Percentiles rank a stretch among this genome's conserved stretches.
These are phyloP conservation scores for Candida pseudoglaebosa DNA, from an alignment of 805 yeast genomes.

Conservation along the genomic window DNA sequence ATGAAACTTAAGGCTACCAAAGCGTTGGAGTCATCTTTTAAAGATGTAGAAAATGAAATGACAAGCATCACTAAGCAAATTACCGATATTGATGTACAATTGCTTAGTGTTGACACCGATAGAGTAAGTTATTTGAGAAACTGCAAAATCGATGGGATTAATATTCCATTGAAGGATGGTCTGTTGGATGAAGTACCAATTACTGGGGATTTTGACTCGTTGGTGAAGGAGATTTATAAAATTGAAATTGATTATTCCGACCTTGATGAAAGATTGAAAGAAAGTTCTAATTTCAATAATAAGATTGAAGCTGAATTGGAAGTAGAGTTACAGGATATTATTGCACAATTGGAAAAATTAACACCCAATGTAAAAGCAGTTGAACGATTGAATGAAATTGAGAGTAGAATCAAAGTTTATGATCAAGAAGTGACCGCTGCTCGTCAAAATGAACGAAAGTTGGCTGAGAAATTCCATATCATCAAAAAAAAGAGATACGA, in stretches of 20 bases:
- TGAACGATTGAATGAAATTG: slow-evolving; percentile 70
- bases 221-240: slow-evolving; percentile 38
- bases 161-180: slow-evolving; percentile 60
- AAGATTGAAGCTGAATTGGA: slow-evolving; percentile 36
- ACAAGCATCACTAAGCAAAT: slow-evolving; percentile 26
- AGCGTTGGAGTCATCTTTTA: slow-evolving; percentile 25
- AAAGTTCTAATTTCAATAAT: slow-evolving; percentile 26
- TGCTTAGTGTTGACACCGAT: slow-evolving; percentile 52
- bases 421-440: slow-evolving; percentile 64
- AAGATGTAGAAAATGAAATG: slow-evolving; percentile 36
- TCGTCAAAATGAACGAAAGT: slow-evolving; percentile 54
- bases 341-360: slow-evolving; percentile 41
- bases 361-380: slow-evolving; percentile 82
- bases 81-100: slow-evolving; percentile 45
- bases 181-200: slow-evolving; percentile 59
- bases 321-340: slow-evolving; percentile 29
- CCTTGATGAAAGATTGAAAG: slow-evolving; percentile 42
- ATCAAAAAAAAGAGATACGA: slow-evolving; percentile 58
- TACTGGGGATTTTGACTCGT: slow-evolving; percentile 41
- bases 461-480: slow-evolving; percentile 52
- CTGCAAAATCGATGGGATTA: slow-evolving; percentile 70
- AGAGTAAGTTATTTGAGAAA: slow-evolving; percentile 58
- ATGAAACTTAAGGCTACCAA: slow-evolving; percentile 26
- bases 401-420: slow-evolving; percentile 52
- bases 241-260: slow-evolving; percentile 54